Conservation (phyloP, 805 yeast species). For the Cephaloascus fragrans region DNA sequence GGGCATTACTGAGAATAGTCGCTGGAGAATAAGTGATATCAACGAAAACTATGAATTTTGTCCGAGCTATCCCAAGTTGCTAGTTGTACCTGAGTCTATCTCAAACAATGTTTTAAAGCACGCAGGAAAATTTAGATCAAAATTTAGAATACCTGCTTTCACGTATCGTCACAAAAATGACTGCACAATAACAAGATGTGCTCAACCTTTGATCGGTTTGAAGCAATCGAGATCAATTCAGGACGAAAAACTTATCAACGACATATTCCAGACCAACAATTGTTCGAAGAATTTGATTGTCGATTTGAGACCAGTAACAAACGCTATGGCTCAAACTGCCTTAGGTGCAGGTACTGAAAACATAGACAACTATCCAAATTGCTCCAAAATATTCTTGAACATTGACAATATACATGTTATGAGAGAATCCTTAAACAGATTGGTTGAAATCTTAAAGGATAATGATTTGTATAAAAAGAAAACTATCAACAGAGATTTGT, state of each 20-base stretch:
- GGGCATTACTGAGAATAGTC: slow-evolving; percentile 30
- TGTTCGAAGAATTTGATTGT: slow-evolving; percentile 50
- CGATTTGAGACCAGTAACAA: slow-evolving; percentile 87
- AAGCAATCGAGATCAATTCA: slow-evolving; percentile 83
- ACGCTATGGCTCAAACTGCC: slow-evolving; percentile 95
- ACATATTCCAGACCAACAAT: slow-evolving; percentile 58
- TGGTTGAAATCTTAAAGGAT: slow-evolving; percentile 55
- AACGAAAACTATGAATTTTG: slow-evolving; percentile 62
- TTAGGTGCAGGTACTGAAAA: slow-evolving; percentile 97
- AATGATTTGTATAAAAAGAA: slow-evolving; percentile 45
- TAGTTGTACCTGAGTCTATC: slow-evolving; percentile 67
- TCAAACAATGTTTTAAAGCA: slow-evolving; percentile 78
- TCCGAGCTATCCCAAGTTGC: slow-evolving; percentile 59
- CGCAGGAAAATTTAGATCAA: slow-evolving; percentile 80
- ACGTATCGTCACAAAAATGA: slow-evolving; percentile 69
- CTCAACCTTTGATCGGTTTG: slow-evolving; percentile 90
- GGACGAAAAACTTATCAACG: slow-evolving; percentile 75
- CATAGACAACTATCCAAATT: slow-evolving; percentile 72
- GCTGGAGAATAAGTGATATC: slow-evolving; percentile 65
- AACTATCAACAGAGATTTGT: slow-evolving; percentile 42
- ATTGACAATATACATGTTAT: slow-evolving; percentile 94
- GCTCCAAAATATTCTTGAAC: slow-evolving; percentile 71
- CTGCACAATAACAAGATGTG: slow-evolving; percentile 76
- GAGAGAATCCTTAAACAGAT: slow-evolving; percentile 68
- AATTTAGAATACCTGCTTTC: slow-evolving; percentile 73